Evolutionary conservation across 208 protist species (phyloP).

Genomic region (Crithidia mellificae): DNA sequence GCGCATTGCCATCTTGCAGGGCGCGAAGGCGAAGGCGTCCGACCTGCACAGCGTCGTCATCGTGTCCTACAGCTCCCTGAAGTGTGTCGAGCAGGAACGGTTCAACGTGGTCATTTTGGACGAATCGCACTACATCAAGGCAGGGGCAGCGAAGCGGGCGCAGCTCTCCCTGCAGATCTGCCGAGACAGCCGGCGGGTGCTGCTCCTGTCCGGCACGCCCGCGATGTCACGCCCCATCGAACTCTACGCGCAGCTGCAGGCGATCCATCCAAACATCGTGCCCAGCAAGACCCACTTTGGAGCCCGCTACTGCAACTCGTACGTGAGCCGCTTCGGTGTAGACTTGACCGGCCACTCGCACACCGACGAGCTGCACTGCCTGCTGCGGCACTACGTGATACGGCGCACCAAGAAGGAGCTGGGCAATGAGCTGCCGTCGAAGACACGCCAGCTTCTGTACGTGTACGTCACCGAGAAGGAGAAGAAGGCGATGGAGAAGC

Average conservation of each 20-base stretch:
- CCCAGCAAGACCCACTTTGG: slow-evolving; percentile 84
- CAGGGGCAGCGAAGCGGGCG: slow-evolving; percentile 77
- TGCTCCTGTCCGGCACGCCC: slow-evolving; percentile 94
- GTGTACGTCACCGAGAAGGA: slow-evolving; percentile 83
- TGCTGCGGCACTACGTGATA: slow-evolving; percentile 92
- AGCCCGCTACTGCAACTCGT: slow-evolving; percentile 93
- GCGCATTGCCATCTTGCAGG: slow-evolving; percentile 74
- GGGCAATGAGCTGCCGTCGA: slow-evolving; percentile 85
- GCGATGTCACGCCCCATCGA: slow-evolving; percentile 94
- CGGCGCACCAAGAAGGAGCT: slow-evolving; percentile 93
- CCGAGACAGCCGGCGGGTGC: slow-evolving; percentile 55
- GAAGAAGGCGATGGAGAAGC: slow-evolving; percentile 80
- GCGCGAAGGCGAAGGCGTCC: slow-evolving; percentile 43
- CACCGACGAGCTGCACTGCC: slow-evolving; percentile 90
- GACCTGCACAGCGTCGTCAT: slow-evolving; percentile 72
- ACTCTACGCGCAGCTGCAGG: slow-evolving; percentile 93
- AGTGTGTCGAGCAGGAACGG: slow-evolving; percentile 53
- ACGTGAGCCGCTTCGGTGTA: slow-evolving; percentile 72
- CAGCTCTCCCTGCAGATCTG: slow-evolving; percentile 82
- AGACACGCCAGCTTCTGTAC: slow-evolving; percentile 86
- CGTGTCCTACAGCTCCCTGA: slow-evolving; percentile 81
- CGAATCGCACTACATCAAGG: slow-evolving; percentile 97
- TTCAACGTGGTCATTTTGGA: slow-evolving; percentile 94
- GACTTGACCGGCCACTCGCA: slow-evolving; percentile 81
- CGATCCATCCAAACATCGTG: slow-evolving; percentile 57